A percentile compares a stretch with the other conserved stretches of the same genome.
Evolutionary conservation across 2,329 filamentous ascomycete genomes (phyloP).

Genomic region (Eutypella sp.): DNA sequence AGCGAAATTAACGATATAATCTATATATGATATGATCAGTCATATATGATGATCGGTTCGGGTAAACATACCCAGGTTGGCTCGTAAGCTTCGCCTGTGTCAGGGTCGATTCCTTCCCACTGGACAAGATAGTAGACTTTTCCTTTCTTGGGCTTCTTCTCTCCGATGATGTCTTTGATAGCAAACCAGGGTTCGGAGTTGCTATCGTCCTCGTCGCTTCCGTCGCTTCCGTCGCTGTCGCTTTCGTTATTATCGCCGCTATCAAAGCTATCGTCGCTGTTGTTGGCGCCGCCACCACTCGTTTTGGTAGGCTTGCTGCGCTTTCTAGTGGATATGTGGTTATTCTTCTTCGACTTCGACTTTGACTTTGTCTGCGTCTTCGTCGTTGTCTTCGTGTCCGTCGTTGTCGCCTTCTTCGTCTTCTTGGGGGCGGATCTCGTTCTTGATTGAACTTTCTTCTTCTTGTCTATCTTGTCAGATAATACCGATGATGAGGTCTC

Average conservation of each 20-base stretch:
- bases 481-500: neutral
- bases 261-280: too few relatives aligned
- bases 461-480: too few relatives aligned
- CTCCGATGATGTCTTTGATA: constrained; percentile 33
- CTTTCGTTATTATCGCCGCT: constrained; percentile 1
- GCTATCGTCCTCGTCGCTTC: constrained; percentile 3
- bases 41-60: neutral
- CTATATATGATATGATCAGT: neutral
- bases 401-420: constrained; percentile 6
- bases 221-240: constrained; percentile 6
- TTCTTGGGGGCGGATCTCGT: constrained; percentile 1
- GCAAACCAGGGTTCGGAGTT: constrained; percentile 25
- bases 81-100: constrained; percentile 41
- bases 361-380: too few relatives aligned
- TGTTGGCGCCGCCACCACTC: too few relatives aligned
- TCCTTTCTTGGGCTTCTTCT: constrained; percentile 28
- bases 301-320: too few relatives aligned
- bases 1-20: neutral
- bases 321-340: too few relatives aligned
- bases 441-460: neutral
- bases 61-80: constrained; percentile 45
- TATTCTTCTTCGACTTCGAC: too few relatives aligned
- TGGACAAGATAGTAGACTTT: constrained; percentile 46
- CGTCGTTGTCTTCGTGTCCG: constrained; percentile 1
- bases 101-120: constrained; percentile 47